Evolutionary conservation across 2,329 filamentous ascomycete species (phyloP), one percentile per base, ranked within the genome.

Genomic region (Penicillium polonicum): DNA sequence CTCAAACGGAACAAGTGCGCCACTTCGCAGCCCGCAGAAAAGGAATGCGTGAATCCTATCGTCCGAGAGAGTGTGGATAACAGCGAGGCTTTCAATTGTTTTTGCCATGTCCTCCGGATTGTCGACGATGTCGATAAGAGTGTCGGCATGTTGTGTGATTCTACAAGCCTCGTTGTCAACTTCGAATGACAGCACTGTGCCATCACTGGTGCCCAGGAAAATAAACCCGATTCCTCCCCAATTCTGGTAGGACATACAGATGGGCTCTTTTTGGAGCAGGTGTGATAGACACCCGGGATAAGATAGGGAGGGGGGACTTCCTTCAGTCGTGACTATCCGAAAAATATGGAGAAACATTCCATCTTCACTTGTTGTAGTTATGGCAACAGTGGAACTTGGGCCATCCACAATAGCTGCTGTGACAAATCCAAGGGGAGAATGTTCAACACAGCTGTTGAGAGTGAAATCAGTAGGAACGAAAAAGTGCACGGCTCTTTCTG

Each of bases 11-110:
- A 79, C 64, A 43, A 81, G 62, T 50, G 72, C 72, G 36, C 79
- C 79, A 61, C 76, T 76, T 38, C 79, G 75, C 46, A 81, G 69
- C 12, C 79, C 79, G 61, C 78, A 81, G 13, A 81, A 69, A 13
- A 80, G 44, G 60, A 69, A 63, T 31, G 62, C 64, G 13, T 58
- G 52, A 21, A 58, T 55, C 5, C 53, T 35, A 4, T 54, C 59
- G 41, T 59, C 54, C 21, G 58, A 41, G 15, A 51, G 33, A 52
- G 65, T 58, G n/a, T 64, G 58, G 43, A 76, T 60, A 15, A 67
- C 58, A 31, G 66, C 68, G 61, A 75, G 60, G 41, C 68, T 76
- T 56, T 75, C 75, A 55, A 73, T 71, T 9, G 70, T 70, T 43
- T 66, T 73, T 5, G 70, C 75, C 41, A 74, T 64, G 35, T 72